phyloP scores from a whole-genome alignment of 768 basidiomycete species.

The Tephrocybe rancida region DNA sequence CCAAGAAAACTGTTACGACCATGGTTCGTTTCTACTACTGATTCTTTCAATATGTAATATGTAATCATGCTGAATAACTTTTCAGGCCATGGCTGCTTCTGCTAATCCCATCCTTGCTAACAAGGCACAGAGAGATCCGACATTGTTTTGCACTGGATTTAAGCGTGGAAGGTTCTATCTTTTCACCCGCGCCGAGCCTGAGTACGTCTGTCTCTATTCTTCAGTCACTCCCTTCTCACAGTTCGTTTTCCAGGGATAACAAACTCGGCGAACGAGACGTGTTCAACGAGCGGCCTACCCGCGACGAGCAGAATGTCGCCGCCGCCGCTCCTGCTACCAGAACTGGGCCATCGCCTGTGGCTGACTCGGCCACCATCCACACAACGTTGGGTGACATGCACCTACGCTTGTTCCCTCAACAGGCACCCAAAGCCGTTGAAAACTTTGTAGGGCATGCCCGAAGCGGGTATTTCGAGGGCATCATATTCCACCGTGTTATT shows the following conservation, averaged over 20 bases:
- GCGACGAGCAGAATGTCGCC: constrained; percentile 92
- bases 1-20: constrained; percentile 82
- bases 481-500: constrained; percentile 97
- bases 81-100: constrained; percentile 91
- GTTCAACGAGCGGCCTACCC: constrained; percentile 96
- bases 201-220: constrained; percentile 51
- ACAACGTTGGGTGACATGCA: constrained; percentile 96
- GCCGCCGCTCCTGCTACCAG: constrained; percentile 51
- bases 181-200: constrained; percentile 89
- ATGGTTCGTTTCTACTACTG: constrained; percentile 49
- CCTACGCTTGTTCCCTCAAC: constrained; percentile 84
- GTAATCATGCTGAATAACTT: constrained; percentile 9
- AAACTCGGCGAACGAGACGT: constrained; percentile 92
- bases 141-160: constrained; percentile 90
- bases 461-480: constrained; percentile 88
- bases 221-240: background rate
- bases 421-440: constrained; percentile 94
- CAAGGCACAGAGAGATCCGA: constrained; percentile 85
- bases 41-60: background rate
- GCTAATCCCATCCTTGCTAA: constrained; percentile 93
- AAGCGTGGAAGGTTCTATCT: constrained; percentile 94
- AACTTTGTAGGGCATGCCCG: constrained; percentile 94
- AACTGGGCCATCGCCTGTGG: constrained; percentile 68
- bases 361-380: constrained; percentile 87
- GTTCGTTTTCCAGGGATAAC: constrained; percentile 57